These are phyloP conservation scores for Scenedesmus sp. DNA, from an alignment of 163 green algal species.

Conservation along the genomic window DNA sequence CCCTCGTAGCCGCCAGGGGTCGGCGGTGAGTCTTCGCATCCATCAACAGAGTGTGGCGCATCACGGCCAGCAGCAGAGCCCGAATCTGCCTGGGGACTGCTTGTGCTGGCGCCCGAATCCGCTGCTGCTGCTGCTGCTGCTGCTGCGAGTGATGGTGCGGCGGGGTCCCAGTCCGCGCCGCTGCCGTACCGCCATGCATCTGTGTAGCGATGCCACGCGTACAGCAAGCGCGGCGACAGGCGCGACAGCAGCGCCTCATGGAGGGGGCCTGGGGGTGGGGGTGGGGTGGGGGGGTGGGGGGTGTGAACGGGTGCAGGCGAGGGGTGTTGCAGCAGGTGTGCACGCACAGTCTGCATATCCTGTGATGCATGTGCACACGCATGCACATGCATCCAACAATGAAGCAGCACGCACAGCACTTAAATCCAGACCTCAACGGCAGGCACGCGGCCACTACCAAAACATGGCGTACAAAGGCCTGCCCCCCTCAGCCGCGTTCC, in stretches of 20 bases:
- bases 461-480: no score
- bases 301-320: not conserved
- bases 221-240: conserved; percentile 19
- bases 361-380: no score
- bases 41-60: not conserved
- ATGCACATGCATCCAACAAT: not conserved
- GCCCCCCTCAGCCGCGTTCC: no score
- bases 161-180: conserved; percentile 28
- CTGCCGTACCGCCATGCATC: conserved; percentile 51
- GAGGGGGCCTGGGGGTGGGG: not conserved
- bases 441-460: no score
- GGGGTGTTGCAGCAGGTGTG: not conserved
- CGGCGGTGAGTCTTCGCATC: not conserved
- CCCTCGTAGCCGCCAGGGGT: no score
- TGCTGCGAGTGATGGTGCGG: not conserved
- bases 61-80: not conserved
- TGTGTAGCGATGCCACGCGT: conserved; percentile 25
- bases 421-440: no score
- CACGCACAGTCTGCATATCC: no score
- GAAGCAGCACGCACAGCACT: no score
- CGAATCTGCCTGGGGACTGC: not conserved
- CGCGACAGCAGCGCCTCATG: conserved; percentile 48
- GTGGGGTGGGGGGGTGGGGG: no score
- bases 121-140: not conserved
- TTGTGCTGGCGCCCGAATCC: not conserved